Base-by-base conservation (phyloP, 2,329 filamentous ascomycete genomes). In the Fusarium fujikuroi region DNA sequence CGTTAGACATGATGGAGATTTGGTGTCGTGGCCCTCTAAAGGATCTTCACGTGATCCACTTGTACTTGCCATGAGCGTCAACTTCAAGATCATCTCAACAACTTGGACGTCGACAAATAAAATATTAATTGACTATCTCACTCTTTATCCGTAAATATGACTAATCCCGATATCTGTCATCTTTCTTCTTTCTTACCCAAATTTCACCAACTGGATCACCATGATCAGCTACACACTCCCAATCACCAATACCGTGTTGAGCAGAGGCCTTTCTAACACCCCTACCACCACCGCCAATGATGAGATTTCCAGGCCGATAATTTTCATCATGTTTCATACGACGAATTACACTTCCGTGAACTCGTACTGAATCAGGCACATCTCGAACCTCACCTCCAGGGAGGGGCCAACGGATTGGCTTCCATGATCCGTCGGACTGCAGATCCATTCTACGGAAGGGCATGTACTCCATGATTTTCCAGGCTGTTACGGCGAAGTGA, bases 361-460 rank as follows among this genome's bases (percentile, higher is more conserved):
- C 88, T 28, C 90, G 85, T 2, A 91, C 93, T 60, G 91, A 85
- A 14, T 88, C 81, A 0, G 93, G 93, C 4, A 96, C 91, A 76
- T 96, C 93, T 21, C 93, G 88, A 1, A 92, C 90, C 81, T 95
- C 93, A 15, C 93, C 94, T 36, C 91, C 89, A 0, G 93, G 93
- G 6, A 95, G 83, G 0, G 93, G 93, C 92, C 93, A 95, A 14
- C 90, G 86, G 73, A 96, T 95, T 0, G 92, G 91, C 80, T 90
- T 91, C 93, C 94, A 96, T 0, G 89, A 90, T 0, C 92, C 92
- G 70, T 95, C 92, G 1, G 84, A 67, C 69, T 90, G 90, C 12
- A 95, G 83, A 75, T 95, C 93, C 92, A 96, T 95, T 30, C 93
- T 87, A 3, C 92, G 88, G 82, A 95, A 95, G 0, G 93, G 93